A percentile compares a stretch with the other conserved stretches of the same genome.
Evolutionary conservation across 345 rosid species (phyloP).

Genomic region (Salix exigua): DNA sequence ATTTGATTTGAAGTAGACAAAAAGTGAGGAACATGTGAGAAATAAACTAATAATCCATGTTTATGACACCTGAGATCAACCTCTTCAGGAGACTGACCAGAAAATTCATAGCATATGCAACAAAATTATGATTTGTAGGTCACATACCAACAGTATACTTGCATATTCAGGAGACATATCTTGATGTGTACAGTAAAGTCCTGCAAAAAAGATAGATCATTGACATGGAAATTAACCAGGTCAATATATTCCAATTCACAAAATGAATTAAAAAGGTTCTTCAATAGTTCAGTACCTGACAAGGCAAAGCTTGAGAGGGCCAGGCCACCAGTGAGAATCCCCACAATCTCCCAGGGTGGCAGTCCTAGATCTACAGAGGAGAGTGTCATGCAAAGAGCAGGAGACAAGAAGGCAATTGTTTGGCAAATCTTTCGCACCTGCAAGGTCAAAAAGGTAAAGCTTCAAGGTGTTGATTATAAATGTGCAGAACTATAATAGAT

Average conservation of each 20-base stretch:
- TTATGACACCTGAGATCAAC: not conserved
- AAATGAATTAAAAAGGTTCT: not conserved
- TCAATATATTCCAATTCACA: not conserved
- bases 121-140: constrained; percentile 5
- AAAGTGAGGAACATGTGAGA: not conserved
- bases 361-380: constrained; percentile 86
- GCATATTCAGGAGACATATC: constrained; percentile 96
- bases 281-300: constrained; percentile 52
- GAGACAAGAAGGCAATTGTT: constrained; percentile 80
- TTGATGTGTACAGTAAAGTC: constrained; percentile 93
- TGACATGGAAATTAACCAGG: not conserved
- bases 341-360: constrained; percentile 91
- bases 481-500: constrained; percentile 6
- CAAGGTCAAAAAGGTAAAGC: constrained; percentile 8
- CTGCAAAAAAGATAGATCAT: constrained; percentile 26
- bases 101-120: not conserved
- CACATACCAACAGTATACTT: constrained; percentile 77
- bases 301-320: constrained; percentile 90
- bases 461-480: not conserved
- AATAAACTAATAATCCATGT: not conserved
- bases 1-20: not conserved
- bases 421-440: constrained; percentile 95
- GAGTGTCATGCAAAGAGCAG: constrained; percentile 82
- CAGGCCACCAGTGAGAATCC: constrained; percentile 77
- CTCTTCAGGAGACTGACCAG: not conserved